Evolutionary conservation across 352 stramenopile species (phyloP), one percentile per base, ranked within the genome.

Genomic region (Globisporangium uncinulatum): DNA sequence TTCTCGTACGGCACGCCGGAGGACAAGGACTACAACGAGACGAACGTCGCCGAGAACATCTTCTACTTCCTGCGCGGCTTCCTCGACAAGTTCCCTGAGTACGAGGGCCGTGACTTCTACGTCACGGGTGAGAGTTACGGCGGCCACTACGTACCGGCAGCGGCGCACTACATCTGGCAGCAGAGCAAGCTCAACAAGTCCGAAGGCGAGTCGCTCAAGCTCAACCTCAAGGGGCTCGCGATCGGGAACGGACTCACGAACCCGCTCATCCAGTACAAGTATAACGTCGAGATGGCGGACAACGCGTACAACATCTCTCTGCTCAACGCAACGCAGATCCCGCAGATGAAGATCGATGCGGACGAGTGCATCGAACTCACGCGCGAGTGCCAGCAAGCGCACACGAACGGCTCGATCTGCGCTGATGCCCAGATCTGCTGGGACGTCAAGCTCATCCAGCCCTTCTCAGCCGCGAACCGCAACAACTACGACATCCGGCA

Each of bases 231-330:
- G 44, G 70, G 70, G 36, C 52, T 78, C 42, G 64, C 67, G n/a
- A 71, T 78, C 21, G 70, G 70, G 24, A 78, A 29, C 24, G 24
- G 24, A 29, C 24, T 29, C 24, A 29, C 24, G 24, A 29, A 29
- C 24, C 24, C 24, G 78, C 47, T 68, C 11, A 46, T 67, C 11
- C 70, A 78, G 47, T 67, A 64, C 45, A 57, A 60, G 19, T 71
- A 86, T 47, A 69, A 66, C 5, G 44, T 72, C 9, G 78, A 91
- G 47, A 91, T 91, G 72, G 63, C 71, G 4, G 66, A 83, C 43
- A 90, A 91, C 63, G 49, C 61, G 21, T 89, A 89, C 70, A 89
- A 87, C 61, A 59, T 89, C 50, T 80, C 76, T 44, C 58, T 89
- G 6, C 50, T 86, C 45, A 76, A 70, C 44, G 54, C 54, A 3